Evolutionary conservation across 352 stramenopile genomes (phyloP), one percentile per base, ranked within the genome.

Genomic region (Phytophthora capsici): DNA sequence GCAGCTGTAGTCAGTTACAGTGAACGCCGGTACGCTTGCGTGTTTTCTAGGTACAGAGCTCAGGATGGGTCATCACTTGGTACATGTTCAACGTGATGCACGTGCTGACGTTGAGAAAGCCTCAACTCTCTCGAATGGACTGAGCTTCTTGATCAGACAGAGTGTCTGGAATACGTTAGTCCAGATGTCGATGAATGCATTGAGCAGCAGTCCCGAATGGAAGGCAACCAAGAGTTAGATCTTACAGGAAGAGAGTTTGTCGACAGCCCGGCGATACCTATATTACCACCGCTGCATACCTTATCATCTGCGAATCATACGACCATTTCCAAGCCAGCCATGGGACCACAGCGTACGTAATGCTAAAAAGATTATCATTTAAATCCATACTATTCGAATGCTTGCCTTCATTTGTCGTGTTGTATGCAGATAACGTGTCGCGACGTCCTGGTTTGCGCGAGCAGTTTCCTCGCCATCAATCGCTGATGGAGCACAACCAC

Each of bases 171-270:
- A 30, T 94, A 94, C 51, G 61, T 89, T 43, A 94, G 86, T 14
- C 86, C 86, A 10, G 83, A 94, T 28, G 57, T 94, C 16, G 65
- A 80, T 3, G 38, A 57, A 4, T 88, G 67, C 32, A 69, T 94
- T 6, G 58, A 63, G 16, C 47, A 41, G 0, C 69, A 89, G 6
- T 64, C 36, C 6, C 52, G 56, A 9, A 57, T 80, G 36, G 68
- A 83, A 72, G 80, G 63, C 20, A 84, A 84, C 40, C 72, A 89
- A 73, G 85, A 93, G 12, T 69, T 93, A 0, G 85, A 93, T 1
- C 57, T 86, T 1, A 83, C 59, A 16, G 85, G 85, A 1, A 57
- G 63, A 37, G 85, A 93, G 44, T 93, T 93, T 57, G 38, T 92
- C 14, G 59, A 68, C 10, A 93, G 83, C 8, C 85, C 85, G 3